These are phyloP conservation scores for Venturia carpophila DNA, from an alignment of 2,329 filamentous ascomycete species.

Conservation along the genomic window DNA sequence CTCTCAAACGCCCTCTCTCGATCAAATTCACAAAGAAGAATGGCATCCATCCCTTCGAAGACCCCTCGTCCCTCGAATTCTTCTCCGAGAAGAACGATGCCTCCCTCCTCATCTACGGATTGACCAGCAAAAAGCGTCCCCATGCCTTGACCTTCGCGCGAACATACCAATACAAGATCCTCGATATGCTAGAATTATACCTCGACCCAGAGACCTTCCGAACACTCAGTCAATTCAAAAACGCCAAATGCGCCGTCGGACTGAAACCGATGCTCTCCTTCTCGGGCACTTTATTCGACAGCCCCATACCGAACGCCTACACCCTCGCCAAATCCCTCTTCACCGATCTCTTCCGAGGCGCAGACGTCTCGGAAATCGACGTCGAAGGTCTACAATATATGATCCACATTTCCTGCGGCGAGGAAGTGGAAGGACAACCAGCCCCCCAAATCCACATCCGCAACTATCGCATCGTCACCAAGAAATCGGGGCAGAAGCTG, in stretches of 20 bases:
- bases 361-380: slow-evolving; percentile 73
- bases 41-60: slow-evolving; percentile 87
- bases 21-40: slow-evolving; percentile 98
- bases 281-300: slow-evolving; percentile 79
- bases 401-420: slow-evolving; percentile 68
- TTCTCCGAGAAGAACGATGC: slow-evolving; percentile 95
- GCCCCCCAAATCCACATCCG: slow-evolving; percentile 54
- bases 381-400: slow-evolving; percentile 93
- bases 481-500: slow-evolving; percentile 76
- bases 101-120: slow-evolving; percentile 74
- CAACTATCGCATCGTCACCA: slow-evolving; percentile 78
- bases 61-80: slow-evolving; percentile 80
- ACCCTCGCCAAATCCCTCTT: slow-evolving; percentile 81
- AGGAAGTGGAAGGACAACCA: slow-evolving; percentile 38
- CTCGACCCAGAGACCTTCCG: slow-evolving; percentile 68
- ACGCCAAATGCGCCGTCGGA: slow-evolving; percentile 57
- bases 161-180: slow-evolving; percentile 75
- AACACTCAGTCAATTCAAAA: slow-evolving; percentile 65
- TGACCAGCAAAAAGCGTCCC: slow-evolving; percentile 88
- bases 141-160: slow-evolving; percentile 78
- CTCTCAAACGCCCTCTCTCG: slow-evolving; percentile 73
- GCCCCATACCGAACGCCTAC: slow-evolving; percentile 68
- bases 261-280: slow-evolving; percentile 89
- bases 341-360: slow-evolving; percentile 83
- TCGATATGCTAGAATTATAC: slow-evolving; percentile 91